phyloP scores from a whole-genome alignment of 768 basidiomycete species.

The Macrolepiota dolichaula region DNA sequence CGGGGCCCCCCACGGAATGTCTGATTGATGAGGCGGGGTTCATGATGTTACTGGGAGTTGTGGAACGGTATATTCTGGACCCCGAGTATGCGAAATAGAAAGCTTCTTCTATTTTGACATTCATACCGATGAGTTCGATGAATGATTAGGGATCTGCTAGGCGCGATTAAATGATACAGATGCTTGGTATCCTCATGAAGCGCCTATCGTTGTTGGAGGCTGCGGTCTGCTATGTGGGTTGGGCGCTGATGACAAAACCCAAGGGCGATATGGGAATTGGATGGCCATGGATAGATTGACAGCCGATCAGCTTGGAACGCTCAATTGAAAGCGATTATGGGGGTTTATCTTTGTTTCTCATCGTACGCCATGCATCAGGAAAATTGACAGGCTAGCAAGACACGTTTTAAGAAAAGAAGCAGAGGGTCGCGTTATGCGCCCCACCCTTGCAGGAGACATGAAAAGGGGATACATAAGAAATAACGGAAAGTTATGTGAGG shows the following conservation, averaged over 20 bases:
- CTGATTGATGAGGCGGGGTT: conserved; percentile 34
- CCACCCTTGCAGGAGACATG: neutral
- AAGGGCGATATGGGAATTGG: neutral
- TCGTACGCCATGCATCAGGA: neutral
- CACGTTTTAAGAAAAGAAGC: neutral
- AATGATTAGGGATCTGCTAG: neutral
- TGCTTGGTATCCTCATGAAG: neutral
- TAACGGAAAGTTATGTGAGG: neutral
- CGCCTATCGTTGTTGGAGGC: neutral
- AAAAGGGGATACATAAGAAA: neutral
- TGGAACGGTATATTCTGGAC: conserved; percentile 27
- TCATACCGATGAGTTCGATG: neutral
- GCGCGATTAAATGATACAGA: neutral
- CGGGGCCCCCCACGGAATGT: neutral
- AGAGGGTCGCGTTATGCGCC: too few species aligned
- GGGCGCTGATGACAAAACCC: neutral
- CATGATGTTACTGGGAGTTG: conserved; percentile 34
- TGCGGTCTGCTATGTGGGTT: neutral
- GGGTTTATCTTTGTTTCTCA: neutral
- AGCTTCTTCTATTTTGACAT: neutral
- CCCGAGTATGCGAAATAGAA: conserved; percentile 17
- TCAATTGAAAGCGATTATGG: too few species aligned
- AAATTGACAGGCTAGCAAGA: neutral
- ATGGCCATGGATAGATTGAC: neutral
- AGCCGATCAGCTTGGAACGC: conserved; percentile 6